A percentile compares a stretch with the other conserved stretches of the same genome.
Conservation (phyloP, 768 basidiomycete species). For the Leccinum disarticulatum region DNA sequence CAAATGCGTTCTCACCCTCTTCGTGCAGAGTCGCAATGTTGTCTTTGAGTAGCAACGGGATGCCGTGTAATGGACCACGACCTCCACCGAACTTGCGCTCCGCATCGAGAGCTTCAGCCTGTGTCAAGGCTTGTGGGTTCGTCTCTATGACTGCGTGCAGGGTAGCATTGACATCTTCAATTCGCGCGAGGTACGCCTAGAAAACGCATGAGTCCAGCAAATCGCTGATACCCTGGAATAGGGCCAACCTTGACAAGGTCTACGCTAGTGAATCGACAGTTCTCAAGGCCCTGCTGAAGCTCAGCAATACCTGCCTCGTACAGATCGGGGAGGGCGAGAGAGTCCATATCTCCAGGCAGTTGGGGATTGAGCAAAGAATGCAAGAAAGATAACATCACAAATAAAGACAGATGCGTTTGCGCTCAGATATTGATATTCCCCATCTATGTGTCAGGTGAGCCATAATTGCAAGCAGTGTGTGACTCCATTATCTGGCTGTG, state of each 20-base stretch:
- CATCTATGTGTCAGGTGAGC: background rate
- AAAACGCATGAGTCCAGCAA: background rate
- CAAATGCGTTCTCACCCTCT: constrained; percentile 24
- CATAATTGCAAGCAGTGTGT: background rate
- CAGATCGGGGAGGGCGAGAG: constrained; percentile 48
- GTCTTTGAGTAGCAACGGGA: constrained; percentile 58
- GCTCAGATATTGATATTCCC: background rate
- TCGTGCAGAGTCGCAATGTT: constrained; percentile 36
- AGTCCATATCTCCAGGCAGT: constrained; percentile 17
- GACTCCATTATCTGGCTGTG: background rate
- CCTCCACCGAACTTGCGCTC: constrained; percentile 47
- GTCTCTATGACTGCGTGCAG: constrained; percentile 62
- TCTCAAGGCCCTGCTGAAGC: constrained; percentile 52
- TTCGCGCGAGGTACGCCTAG: constrained; percentile 65
- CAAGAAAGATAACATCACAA: constrained; percentile 7
- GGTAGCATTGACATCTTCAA: constrained; percentile 61
- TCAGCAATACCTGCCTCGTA: constrained; percentile 61
- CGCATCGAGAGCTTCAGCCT: constrained; percentile 50
- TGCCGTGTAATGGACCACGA: constrained; percentile 53
- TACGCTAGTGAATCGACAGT: constrained; percentile 55
- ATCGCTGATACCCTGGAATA: background rate
- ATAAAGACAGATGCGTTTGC: background rate
- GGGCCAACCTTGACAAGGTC: constrained; percentile 56
- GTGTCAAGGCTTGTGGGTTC: constrained; percentile 52
- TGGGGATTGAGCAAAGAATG: constrained; percentile 3